These are phyloP conservation scores for Neonectria coccinea DNA, from an alignment of 2,329 filamentous ascomycete species.

Conservation along the genomic window DNA sequence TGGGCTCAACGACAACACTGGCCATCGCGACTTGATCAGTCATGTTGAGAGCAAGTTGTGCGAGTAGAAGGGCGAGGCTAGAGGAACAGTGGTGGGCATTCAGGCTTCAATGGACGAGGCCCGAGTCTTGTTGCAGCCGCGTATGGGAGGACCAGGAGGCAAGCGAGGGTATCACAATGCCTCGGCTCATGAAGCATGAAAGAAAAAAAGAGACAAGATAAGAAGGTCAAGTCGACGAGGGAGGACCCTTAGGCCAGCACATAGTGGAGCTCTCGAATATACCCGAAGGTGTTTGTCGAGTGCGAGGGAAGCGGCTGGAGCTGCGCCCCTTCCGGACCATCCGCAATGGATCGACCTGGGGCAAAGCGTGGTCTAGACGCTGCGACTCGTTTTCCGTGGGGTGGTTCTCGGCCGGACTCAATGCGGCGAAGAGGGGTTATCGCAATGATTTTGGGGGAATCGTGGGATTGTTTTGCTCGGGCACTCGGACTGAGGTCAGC, in stretches of 20 bases:
- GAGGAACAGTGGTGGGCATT: not conserved
- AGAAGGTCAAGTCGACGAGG: constrained; percentile 23
- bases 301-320: constrained; percentile 27
- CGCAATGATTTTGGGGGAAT: not conserved
- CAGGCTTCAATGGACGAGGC: not conserved
- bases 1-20: constrained; percentile 18
- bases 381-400: constrained; percentile 11
- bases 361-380: constrained; percentile 12
- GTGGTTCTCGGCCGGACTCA: constrained; percentile 12
- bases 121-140: constrained; percentile 4
- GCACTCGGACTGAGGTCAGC: not conserved
- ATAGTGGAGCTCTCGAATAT: constrained; percentile 37
- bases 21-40: constrained; percentile 26
- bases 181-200: constrained; percentile 24
- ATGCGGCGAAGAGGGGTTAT: not conserved
- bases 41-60: not conserved
- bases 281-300: constrained; percentile 25
- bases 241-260: constrained; percentile 31
- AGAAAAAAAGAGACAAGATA: constrained; percentile 22
- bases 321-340: constrained; percentile 41
- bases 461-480: not conserved
- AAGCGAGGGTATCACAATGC: constrained; percentile 25
- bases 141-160: constrained; percentile 19
- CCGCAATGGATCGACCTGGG: constrained; percentile 41
- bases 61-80: not conserved